Base-by-base conservation (phyloP, 805 yeast genomes). In the Cyberlindnera galapagoensis region DNA sequence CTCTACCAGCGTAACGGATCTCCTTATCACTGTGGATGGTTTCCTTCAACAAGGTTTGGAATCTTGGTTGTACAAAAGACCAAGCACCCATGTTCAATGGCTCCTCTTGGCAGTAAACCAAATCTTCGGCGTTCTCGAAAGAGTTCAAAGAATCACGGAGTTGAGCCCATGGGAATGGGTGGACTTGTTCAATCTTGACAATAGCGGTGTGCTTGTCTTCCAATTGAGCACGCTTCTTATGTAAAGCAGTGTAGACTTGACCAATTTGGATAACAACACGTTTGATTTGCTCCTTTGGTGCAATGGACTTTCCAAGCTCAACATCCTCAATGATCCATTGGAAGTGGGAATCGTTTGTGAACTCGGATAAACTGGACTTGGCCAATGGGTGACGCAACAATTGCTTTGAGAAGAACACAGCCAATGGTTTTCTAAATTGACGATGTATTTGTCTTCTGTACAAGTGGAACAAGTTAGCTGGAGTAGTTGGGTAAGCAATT, bases 361-460 rank as follows among this genome's bases (percentile, higher is more conserved):
- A 92, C 59, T 92, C 98, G 26, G 65, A 60, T 48, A 87, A 65
- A 28, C 64, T 49, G 24, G 97, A 87, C 68, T 94, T 78, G 34
- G 99, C 99, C 60, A 92, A 74, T 64, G 98, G 98, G 59, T 88
- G 96, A 72, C 99, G 84, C 61, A 92, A 71, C 62, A 92, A 73
- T 35, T 86, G 79, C 69, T 92, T 92, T 35, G 97, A 90, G 75
- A 92, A 87, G 66, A 90, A 74, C 43, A 85, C 55, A 34, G 76
- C 68, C 66, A 92, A 71, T 38, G 98, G 92, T 62, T 82, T 81
- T 71, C 98, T 81, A 73, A 92, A 92, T 69, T 90, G 97, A 67
- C 98, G 85, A 67, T 90, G 97, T 87, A 87, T 88, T 74, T 92
- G 98, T 71, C 99, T 83, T 74, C 99, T 84, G 61, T 90, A 66